Base-by-base conservation (phyloP, 768 basidiomycete species). In the Boletus insuetus region DNA sequence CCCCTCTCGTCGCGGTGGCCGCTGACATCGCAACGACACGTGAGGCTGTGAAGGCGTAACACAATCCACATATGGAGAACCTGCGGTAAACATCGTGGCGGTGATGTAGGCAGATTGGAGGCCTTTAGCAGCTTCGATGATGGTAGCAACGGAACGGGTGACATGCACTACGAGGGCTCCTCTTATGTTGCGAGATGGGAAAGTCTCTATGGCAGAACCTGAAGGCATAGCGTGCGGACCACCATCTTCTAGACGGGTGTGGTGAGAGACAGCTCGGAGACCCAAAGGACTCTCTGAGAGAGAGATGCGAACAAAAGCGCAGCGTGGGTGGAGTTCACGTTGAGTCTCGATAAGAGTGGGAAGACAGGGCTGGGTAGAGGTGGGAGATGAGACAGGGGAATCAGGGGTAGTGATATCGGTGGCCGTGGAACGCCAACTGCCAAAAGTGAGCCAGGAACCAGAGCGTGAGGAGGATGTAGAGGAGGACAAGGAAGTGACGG, bases 51-150 rank as follows among this genome's bases (percentile, higher is more conserved):
- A 43, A 26, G 51, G 54, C 53, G 53, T 35, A 49, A 26, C 64
- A 52, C 48, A 20, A 48, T 46, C 54, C 49, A 54, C 32, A 60
- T 61, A 58, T 62, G 73, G 55, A 44, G 68, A 51, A 42, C 64
- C 73, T 51, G 77, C 74, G 29, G 77, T 67, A 66, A 81, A 81
- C 65, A 80, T 69, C 6, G 83, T 77, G 32, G 82, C 79, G 43
- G 74, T 70, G 55, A 85, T 77, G 59, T 85, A 86, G 35, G 79
- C 82, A 19, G 72, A 74, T 66, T 87, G 85, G 61, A 87, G 73
- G 12, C 78, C 78, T 54, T 77, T 77, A 8, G 83, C 85, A 0
- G 80, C 70, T 62, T 77, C 79, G 40, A 85, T 67, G 45, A 85
- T 66, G 45, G 73, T 74, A 19, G 68, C 55, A 14, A 77, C 73